A percentile compares a stretch with the other conserved stretches of the same genome.
Evolutionary conservation across 768 basidiomycete genomes (phyloP).

Genomic region (Leccinum boreale): DNA sequence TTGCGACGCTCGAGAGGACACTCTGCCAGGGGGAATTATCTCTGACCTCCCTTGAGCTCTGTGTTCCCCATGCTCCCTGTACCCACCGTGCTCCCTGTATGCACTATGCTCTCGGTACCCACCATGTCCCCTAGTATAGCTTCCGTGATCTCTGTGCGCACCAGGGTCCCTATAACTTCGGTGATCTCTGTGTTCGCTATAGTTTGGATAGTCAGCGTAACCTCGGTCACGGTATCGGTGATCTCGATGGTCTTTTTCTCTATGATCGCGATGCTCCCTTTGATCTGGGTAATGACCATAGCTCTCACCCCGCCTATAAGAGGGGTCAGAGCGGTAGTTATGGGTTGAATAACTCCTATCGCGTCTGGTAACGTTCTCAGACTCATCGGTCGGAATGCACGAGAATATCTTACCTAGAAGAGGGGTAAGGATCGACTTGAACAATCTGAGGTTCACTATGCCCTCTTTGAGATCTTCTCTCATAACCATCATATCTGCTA

Average conservation of each 20-base stretch:
- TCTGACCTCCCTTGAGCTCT: conserved; percentile 14
- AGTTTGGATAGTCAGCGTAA: conserved; percentile 12
- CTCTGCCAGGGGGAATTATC: conserved; percentile 16
- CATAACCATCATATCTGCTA: conserved; percentile 26
- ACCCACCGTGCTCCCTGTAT: conserved; percentile 1
- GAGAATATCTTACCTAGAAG: conserved; percentile 20
- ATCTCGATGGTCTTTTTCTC: conserved; percentile 20
- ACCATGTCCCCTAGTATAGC: conserved; percentile 6
- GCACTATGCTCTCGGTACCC: conserved; percentile 18
- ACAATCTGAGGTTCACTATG: conserved; percentile 27
- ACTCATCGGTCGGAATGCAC: background rate
- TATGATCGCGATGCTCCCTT: conserved; percentile 21
- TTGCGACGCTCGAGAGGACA: conserved; percentile 27
- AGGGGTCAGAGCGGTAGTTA: conserved; percentile 21
- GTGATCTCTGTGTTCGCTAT: conserved; percentile 17
- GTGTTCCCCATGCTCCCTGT: conserved; percentile 18
- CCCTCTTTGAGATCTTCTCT: conserved; percentile 22
- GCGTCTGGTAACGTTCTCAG: conserved; percentile 14
- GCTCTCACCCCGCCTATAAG: conserved; percentile 17
- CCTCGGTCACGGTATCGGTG: conserved; percentile 21
- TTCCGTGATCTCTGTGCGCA: conserved; percentile 6
- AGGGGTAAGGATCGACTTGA: conserved; percentile 20
- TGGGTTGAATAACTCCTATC: conserved; percentile 26
- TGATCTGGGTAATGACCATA: conserved; percentile 21
- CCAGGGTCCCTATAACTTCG: conserved; percentile 7